Base-by-base conservation (phyloP, 495 filamentous ascomycete genomes). In the Tuber magnatum region DNA sequence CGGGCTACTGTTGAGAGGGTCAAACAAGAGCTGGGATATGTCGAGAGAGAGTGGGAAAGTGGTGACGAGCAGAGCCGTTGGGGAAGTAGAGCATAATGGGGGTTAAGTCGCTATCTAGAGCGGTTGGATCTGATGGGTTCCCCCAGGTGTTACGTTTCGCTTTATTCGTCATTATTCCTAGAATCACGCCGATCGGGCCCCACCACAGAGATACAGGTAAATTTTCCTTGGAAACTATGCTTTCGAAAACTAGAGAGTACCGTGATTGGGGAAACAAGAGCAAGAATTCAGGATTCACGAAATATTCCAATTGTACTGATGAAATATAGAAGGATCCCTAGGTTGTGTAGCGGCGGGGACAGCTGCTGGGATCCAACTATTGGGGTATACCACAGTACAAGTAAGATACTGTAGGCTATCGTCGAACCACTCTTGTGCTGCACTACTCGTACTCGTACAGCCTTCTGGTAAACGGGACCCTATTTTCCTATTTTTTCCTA, bases 61-160 rank as follows among this genome's bases (percentile, higher is more conserved):
- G 94, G 94, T 6, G 91, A 98, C 77, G 95, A 99, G 86, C 89
- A 86, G 72, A 89, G 88, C 40, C 86, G 95, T 79, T 97, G 94
- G 95, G 90, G 91, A 65, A 65, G 28, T 14, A 65, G 56, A 32
- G 20, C 16, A 14, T 65, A 35, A 35, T 18, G 28, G 32, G 14
- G 14, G 28, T 7, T 65, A 16, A 18, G 32, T 35, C 32, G 14
- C 1, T 65, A 20, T 32, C 28, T 35, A 12, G 28, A 18, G 14
- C 28, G 56, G 35, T 65, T 65, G 7, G 28, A 32, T 65, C 28
- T 14, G 56, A 65, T 32, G n/a, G 28, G 5, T 32, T 65, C 6
- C 12, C 28, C 56, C 35, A 20, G 56, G 28, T 35, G 56, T 35
- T 65, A 32, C 5, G 12, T 65, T 65, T 65, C 14, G 6, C 28